These are phyloP conservation scores for Filobasidium wieringae DNA, from an alignment of 768 basidiomycete species.

Conservation along the genomic window DNA sequence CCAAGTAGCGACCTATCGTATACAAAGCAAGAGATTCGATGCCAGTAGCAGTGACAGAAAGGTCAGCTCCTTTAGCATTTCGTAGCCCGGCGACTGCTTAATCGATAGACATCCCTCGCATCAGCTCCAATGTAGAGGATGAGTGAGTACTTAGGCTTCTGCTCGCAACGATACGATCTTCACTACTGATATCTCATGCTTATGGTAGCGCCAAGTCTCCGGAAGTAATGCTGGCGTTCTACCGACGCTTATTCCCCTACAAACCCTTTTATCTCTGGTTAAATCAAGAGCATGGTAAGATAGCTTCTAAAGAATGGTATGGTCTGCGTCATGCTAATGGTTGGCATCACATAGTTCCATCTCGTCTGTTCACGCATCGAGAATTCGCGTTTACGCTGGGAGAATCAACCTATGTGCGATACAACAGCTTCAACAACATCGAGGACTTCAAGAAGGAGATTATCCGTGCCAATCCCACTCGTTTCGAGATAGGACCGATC, in stretches of 20 bases:
- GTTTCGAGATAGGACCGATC: constrained; percentile 94
- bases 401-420: constrained; percentile 84
- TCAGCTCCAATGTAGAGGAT: neutral
- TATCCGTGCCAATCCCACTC: constrained; percentile 67
- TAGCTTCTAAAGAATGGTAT: neutral
- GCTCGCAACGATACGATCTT: neutral
- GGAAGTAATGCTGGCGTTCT: constrained; percentile 65
- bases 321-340: neutral
- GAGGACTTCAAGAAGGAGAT: constrained; percentile 91
- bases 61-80: neutral
- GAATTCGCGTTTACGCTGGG: constrained; percentile 91
- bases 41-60: neutral
- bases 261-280: constrained; percentile 88
- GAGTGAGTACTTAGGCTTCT: neutral
- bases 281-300: constrained; percentile 66
- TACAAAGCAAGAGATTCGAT: too few relatives aligned
- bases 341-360: constrained; percentile 41
- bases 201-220: constrained; percentile 42
- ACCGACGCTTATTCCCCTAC: constrained; percentile 85
- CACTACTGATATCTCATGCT: neutral
- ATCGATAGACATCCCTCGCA: neutral
- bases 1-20: too few relatives aligned
- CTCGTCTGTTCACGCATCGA: constrained; percentile 75
- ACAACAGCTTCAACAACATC: constrained; percentile 71
- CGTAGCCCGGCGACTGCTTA: neutral